Base-by-base conservation (phyloP, 2,329 filamentous ascomycete species). In the Monilinia laxa region DNA sequence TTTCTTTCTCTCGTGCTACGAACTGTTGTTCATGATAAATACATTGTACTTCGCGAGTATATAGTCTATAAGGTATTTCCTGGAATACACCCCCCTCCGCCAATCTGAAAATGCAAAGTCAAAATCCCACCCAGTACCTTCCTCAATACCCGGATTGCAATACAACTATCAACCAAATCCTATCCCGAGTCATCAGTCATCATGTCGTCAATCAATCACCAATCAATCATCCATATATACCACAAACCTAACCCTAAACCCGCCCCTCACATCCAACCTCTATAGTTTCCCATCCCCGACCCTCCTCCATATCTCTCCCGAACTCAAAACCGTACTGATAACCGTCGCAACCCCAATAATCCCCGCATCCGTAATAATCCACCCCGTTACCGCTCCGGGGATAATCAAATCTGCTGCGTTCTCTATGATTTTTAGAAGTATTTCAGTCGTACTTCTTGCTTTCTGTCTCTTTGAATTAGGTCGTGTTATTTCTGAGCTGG, bases 331-430 rank as follows among this genome's bases (percentile, higher is more conserved):
- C 0, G 88, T 90, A 62, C 87, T 75, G 88, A 84, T 72, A 25
- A 89, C 77, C 83, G 88, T 89, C 11, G 83, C 82, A 16, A 82
- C 65, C 1, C 85, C 87, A 1, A 90, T 83, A 1, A 81, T 78
- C 3, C 84, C 80, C 0, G 81, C 77, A 12, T 81, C 78, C 1
- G 83, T 78, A 0, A 80, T 75, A 35, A 88, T 77, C 88, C 88
- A 90, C 0, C 87, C 87, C 18, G 90, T 77, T 0, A 83, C 78
- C 7, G 79, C 79, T 0, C 84, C 85, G 0, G 90, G 90, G 42
- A 90, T 79, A 4, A 87, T 73, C 57, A 90, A 74, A 74, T 92
- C 90, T 62, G 89, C 81, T 9, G 78, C 71, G 73, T 90, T 86
- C 1, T 85, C 81, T 1, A 86, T 68, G 7, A 89, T 72, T 53